Conservation (phyloP, 805 yeast genomes). For the Zygotorulaspora chibaensis region DNA sequence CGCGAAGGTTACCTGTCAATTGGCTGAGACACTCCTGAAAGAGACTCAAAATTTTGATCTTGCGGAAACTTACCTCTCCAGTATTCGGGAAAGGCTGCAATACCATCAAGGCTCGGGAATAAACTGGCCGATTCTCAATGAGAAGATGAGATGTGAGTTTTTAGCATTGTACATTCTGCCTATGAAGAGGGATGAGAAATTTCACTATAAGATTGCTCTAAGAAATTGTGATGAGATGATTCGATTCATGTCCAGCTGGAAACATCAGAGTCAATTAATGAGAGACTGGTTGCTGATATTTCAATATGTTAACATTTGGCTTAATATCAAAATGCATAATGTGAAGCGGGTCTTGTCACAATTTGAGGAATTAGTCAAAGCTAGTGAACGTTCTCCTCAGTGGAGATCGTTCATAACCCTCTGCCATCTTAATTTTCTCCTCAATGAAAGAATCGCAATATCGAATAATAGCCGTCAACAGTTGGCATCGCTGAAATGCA, state of each 20-base stretch:
- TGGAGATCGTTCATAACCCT: slow-evolving; percentile 20
- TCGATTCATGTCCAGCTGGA: slow-evolving; percentile 9
- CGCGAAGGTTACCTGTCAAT: slow-evolving; percentile 23
- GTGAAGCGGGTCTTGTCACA: slow-evolving; percentile 9
- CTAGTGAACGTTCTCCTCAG: not conserved
- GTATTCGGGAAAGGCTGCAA: slow-evolving; percentile 24
- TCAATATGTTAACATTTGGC: slow-evolving; percentile 14
- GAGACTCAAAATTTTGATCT: slow-evolving; percentile 31
- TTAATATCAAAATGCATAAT: slow-evolving; percentile 14
- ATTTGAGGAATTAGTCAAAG: slow-evolving; percentile 7
- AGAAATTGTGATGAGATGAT: slow-evolving; percentile 23
- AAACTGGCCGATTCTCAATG: slow-evolving; percentile 10
- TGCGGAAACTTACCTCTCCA: slow-evolving; percentile 28
- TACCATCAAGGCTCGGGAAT: slow-evolving; percentile 15
- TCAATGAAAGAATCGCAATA: slow-evolving; percentile 17
- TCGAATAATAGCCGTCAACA: slow-evolving; percentile 6
- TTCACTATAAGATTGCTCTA: slow-evolving; percentile 25
- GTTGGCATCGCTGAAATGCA: slow-evolving; percentile 4
- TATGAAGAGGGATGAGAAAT: slow-evolving; percentile 12
- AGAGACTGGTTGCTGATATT: slow-evolving; percentile 21
- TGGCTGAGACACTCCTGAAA: slow-evolving; percentile 27
- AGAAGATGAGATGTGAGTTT: slow-evolving; percentile 24
- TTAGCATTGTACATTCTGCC: slow-evolving; percentile 22
- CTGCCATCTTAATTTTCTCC: slow-evolving; percentile 16
- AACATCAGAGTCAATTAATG: not conserved